A percentile compares a stretch with the other conserved stretches of the same genome.
Conservation (phyloP, 306 rosid species). For the Vigna hirtella region DNA sequence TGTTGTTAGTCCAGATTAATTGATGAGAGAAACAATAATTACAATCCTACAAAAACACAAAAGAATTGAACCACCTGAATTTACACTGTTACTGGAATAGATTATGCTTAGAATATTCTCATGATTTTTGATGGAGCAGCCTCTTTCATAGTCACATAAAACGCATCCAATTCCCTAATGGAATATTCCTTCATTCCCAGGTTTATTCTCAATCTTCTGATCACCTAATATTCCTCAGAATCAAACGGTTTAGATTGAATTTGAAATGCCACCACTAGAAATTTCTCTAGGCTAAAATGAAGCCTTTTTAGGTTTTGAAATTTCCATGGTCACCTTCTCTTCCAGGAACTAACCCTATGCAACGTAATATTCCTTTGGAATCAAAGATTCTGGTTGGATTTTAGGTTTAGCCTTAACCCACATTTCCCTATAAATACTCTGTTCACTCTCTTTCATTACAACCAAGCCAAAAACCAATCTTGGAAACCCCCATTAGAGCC, state of each 20-base stretch:
- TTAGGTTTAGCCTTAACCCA: neutral
- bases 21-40: too few species aligned
- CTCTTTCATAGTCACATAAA: slow-evolving; percentile 30
- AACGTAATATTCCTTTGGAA: slow-evolving; percentile 59
- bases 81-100: neutral
- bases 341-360: neutral
- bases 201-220: slow-evolving; percentile 3
- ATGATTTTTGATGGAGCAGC: neutral
- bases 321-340: slow-evolving; percentile 6
- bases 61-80: neutral
- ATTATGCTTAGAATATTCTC: slow-evolving; percentile 57
- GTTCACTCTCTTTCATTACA: neutral
- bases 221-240: slow-evolving; percentile 14
- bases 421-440: slow-evolving; percentile 55
- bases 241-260: slow-evolving; percentile 7
- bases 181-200: slow-evolving; percentile 67
- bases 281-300: neutral
- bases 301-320: neutral
- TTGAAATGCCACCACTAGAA: neutral
- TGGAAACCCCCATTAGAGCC: neutral
- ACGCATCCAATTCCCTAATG: slow-evolving; percentile 35
- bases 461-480: slow-evolving; percentile 30
- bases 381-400: slow-evolving; percentile 23
- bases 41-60: too few species aligned
- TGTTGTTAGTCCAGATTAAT: too few species aligned